Evolutionary conservation across 192 early-diverging fungal genomes (phyloP), one percentile per base, ranked within the genome.

Genomic region (Entomortierella beljakovae): DNA sequence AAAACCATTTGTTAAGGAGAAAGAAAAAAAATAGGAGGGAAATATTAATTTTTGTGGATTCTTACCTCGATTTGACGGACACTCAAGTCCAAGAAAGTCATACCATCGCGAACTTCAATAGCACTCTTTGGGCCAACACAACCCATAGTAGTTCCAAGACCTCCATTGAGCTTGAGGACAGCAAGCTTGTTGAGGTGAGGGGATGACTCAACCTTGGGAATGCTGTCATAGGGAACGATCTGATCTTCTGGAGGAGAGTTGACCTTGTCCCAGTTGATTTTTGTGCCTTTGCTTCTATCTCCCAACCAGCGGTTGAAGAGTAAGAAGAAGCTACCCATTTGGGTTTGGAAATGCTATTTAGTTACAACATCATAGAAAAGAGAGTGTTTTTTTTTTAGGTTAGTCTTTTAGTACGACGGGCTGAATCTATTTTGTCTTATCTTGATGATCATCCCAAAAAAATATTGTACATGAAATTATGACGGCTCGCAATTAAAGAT

Each of bases 111-210:
- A 37, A 99, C 98, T 89, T 98, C 98, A 70, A 99, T 99, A 22
- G 93, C 97, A 80, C 92, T 93, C 87, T 99, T 99, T 59, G 98
- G 98, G 29, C 98, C 98, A 64, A 98, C 93, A 68, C 96, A 98
- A 25, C 98, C 98, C 98, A 99, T 99, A 51, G 98, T 98, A 34
- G 98, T 99, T 29, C 97, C 98, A 18, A 99, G 88, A 63, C 98
- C 98, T 83, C 98, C 98, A 71, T 99, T 99, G 55, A 99, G 89
- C 86, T 99, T 99, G n/a, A 99, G 86, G 11, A 99, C 98, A 15
- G 97, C 98, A 8, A 99, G 89, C 82, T 99, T 98, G 57, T 79
- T 84, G 40, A 99, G 88, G 69, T 92, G 83, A 23, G 85, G 83
- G 42, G 87, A 64, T 48, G 83, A 84, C 29, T 83, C 80, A 23